Evolutionary conservation across 2,329 filamentous ascomycete species (phyloP).

Genomic region (Metarhizium guizhouense): DNA sequence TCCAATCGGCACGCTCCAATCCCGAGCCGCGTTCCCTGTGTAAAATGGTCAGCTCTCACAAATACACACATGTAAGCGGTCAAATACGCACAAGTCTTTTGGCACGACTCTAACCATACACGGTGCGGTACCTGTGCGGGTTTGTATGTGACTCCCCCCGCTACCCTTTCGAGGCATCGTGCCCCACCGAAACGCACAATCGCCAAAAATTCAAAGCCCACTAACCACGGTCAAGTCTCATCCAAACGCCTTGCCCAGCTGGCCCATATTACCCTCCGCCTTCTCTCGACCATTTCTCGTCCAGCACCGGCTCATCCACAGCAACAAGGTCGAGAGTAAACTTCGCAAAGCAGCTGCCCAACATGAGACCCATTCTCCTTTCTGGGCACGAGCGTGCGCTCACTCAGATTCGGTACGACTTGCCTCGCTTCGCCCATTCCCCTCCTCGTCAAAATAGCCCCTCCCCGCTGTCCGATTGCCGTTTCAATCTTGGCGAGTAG

Average conservation of each 20-base stretch:
- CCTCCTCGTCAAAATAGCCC: constrained; percentile 11
- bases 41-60: no score
- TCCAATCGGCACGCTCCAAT: background rate
- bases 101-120: background rate
- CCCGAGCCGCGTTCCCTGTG: no score
- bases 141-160: constrained; percentile 1
- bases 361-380: constrained; percentile 93
- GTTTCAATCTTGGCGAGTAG: background rate
- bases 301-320: constrained; percentile 2
- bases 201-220: constrained; percentile 32
- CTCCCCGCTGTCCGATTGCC: background rate
- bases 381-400: constrained; percentile 94
- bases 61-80: no score
- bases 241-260: constrained; percentile 12
- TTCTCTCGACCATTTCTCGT: constrained; percentile 13
- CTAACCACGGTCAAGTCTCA: constrained; percentile 15
- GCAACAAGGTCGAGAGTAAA: constrained; percentile 4
- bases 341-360: constrained; percentile 29
- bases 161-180: constrained; percentile 11
- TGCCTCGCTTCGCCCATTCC: constrained; percentile 1
- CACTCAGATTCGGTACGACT: constrained; percentile 79
- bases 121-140: background rate
- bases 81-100: no score
- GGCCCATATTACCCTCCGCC: constrained; percentile 14
- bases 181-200: constrained; percentile 39